Conservation (phyloP, 805 yeast species). For the Starmerella riodocensis region DNA sequence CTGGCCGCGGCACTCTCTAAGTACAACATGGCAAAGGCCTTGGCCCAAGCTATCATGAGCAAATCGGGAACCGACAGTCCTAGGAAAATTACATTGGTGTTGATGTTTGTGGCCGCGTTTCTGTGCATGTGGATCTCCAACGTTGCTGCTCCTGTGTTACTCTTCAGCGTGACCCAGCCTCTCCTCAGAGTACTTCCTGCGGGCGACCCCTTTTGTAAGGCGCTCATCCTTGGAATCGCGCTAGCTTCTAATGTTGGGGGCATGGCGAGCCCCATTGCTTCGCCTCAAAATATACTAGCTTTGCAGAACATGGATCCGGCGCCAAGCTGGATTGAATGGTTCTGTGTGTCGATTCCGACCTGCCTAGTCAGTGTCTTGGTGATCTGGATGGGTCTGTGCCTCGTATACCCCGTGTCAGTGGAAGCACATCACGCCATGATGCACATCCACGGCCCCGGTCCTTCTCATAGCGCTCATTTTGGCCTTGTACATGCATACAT, state of each 20-base stretch:
- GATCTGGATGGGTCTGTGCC: constrained; percentile 59
- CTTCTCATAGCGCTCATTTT: constrained; percentile 37
- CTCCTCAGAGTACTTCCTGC: constrained; percentile 71
- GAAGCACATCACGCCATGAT: constrained; percentile 39
- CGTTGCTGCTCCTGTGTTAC: constrained; percentile 93
- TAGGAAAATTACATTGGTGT: constrained; percentile 54
- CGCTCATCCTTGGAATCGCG: constrained; percentile 81
- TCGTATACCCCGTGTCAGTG: constrained; percentile 43
- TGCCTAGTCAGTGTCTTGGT: constrained; percentile 46
- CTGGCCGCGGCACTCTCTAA: constrained; percentile 89
- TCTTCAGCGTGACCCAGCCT: constrained; percentile 85
- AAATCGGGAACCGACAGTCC: constrained; percentile 75
- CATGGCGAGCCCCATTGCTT: constrained; percentile 93
- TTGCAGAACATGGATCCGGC: constrained; percentile 75
- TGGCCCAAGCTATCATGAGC: constrained; percentile 70
- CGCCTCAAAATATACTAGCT: constrained; percentile 92
- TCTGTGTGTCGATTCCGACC: constrained; percentile 73
- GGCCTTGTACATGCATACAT: constrained; percentile 65
- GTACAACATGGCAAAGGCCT: constrained; percentile 72
- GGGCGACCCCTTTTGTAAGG: constrained; percentile 63
- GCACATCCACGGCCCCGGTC: constrained; percentile 37
- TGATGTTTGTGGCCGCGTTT: constrained; percentile 76
- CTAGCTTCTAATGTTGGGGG: constrained; percentile 90
- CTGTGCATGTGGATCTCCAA: constrained; percentile 92
- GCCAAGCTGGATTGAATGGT: constrained; percentile 89